Percentiles rank a stretch among this genome's conserved stretches.
phyloP scores from a whole-genome alignment of 176 grass and related monocot genomes.

The Triticum monococcum region DNA sequence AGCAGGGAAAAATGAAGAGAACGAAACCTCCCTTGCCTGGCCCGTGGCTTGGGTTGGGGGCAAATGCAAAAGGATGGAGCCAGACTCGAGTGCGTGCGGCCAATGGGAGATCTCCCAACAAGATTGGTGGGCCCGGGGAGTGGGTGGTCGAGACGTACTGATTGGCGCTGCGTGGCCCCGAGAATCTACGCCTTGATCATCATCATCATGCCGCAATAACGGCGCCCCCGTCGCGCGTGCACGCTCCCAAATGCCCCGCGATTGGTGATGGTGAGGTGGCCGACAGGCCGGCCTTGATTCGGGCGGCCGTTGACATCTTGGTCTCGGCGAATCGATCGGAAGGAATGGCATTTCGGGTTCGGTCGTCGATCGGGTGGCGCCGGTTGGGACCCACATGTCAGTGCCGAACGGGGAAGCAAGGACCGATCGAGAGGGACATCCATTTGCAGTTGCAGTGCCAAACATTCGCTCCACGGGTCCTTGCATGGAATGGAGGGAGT shows the following conservation, averaged over 20 bases:
- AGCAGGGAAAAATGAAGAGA: background rate
- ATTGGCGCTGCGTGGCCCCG: background rate
- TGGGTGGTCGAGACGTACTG: background rate
- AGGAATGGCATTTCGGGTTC: background rate
- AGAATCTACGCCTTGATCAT: background rate
- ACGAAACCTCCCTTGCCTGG: background rate
- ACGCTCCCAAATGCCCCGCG: no score
- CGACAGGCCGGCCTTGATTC: background rate
- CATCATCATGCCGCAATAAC: constrained; percentile 29
- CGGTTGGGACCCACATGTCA: no score
- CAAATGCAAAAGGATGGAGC: background rate
- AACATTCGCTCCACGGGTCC: no score
- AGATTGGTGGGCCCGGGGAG: background rate
- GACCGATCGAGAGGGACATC: no score
- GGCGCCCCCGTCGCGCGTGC: background rate
- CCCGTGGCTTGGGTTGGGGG: background rate
- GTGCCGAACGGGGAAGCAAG: no score
- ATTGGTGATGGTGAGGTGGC: background rate
- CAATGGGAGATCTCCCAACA: background rate
- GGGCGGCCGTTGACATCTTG: background rate
- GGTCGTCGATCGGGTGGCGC: background rate
- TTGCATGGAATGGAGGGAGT: no score
- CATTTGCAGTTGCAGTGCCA: no score
- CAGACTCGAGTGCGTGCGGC: background rate
- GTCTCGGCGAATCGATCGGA: background rate